Evolutionary conservation across 768 basidiomycete genomes (phyloP), one percentile per base, ranked within the genome.

Genomic region (Galerina sulciceps): DNA sequence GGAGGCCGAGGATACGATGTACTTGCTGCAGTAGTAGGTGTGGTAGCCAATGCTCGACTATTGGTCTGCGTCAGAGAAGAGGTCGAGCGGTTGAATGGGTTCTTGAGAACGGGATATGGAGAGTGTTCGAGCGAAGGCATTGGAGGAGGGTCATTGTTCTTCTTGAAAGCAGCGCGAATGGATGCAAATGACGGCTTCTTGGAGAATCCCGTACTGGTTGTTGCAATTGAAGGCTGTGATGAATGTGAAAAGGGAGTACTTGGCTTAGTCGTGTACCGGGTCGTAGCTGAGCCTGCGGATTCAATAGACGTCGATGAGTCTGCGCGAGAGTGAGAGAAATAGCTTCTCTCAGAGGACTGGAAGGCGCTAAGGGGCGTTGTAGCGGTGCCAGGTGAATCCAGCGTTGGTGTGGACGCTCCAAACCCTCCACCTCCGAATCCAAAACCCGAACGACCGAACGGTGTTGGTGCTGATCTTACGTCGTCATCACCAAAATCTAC

Each of bases 121-220:
- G 88, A 81, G 51, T 85, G 78, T 54, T 93, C 90, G 31, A 93
- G 72, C 36, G 78, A 75, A 13, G 91, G 93, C 53, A 94, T 77
- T n/a, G 91, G 91, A 20, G 92, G 93, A 6, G 87, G 76, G n/a
- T 88, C 85, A 49, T 71, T 77, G 60, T 74, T 78, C 53, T 73
- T 84, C 72, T 91, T 94, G 81, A 94, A 93, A 3, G 92, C 91
- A 69, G 93, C 93, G 40, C 91, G 86, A 58, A 94, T 85, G 14
- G 91, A 93, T 2, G 92, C 92, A 59, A 94, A 93, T 0, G 92
- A 94, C 2, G 89, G 72, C 66, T 94, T 94, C 76, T 91, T 92
- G 42, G 85, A 77, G 67, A 92, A 90, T 1, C 85, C 78, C n/a
- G 85, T 72, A 40, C 74, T 73, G 1, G 84, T 78, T 0, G 81